These are phyloP conservation scores for Albifimbria verrucaria DNA, from an alignment of 2,329 filamentous ascomycete genomes.

Conservation along the genomic window DNA sequence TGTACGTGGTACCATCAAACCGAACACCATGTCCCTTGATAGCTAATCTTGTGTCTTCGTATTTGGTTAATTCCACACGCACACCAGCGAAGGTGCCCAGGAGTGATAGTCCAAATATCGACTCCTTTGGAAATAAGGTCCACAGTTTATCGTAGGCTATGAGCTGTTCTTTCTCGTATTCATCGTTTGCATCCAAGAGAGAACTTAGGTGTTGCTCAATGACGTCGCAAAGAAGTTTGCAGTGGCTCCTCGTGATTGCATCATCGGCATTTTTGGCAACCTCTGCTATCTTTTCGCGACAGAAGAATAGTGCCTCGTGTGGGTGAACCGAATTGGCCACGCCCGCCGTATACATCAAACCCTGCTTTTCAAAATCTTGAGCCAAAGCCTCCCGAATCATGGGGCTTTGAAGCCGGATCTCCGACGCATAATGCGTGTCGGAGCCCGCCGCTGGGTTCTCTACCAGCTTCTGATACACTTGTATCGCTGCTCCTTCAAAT, in stretches of 20 bases:
- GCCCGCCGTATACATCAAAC: not conserved
- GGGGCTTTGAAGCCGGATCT: not conserved
- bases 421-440: not conserved
- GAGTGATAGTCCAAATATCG: not conserved
- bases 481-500: not conserved
- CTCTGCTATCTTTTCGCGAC: not conserved
- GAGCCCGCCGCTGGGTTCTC: not conserved
- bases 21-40: not conserved
- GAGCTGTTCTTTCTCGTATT: not conserved
- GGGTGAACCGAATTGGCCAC: not conserved
- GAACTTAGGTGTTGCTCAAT: not conserved
- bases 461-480: not conserved
- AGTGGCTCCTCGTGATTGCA: not conserved
- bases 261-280: not conserved
- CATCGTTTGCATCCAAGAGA: not conserved
- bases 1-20: not conserved
- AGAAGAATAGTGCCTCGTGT: not conserved
- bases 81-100: not conserved
- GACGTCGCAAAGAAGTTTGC: not conserved
- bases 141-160: not conserved
- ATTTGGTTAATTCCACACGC: not conserved
- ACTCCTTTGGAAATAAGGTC: not conserved
- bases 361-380: not conserved
- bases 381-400: not conserved
- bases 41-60: not conserved